Evolutionary conservation across 306 rosid species (phyloP), one percentile per base, ranked within the genome.

Genomic region (Fagus crenata): DNA sequence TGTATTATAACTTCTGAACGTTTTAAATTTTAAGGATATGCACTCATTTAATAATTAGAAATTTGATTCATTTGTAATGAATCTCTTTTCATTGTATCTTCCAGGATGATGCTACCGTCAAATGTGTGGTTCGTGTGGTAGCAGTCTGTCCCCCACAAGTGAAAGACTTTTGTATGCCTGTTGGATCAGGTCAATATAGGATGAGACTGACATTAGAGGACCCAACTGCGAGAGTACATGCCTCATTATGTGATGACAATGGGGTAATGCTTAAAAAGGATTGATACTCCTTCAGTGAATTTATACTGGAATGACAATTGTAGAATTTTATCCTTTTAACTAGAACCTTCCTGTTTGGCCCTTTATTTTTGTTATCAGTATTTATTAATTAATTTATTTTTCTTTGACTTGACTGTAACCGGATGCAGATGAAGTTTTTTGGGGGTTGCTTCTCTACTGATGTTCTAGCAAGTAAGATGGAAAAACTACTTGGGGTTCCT

Each of bases 221-320:
- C 67, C 67, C 40, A 60, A 60, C 40, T 60, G n/a, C 67, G 2
- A 60, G 67, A 60, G 7, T 60, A 11, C 67, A 60, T 31, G 67
- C 67, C 13, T 28, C 37, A 12, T 13, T 60, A 60, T 9, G 67
- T 4, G 67, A 39, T 11, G 67, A 60, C 3, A 28, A 60, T 60
- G 12, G 40, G 67, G 40, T 60, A 60, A 60, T 9, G 32, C 14
- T 32, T 11, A 32, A 60, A 60, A 60, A 22, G 28, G 28, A 22
- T 5, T 1, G 61, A 55, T 55, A 18, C 17, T 15, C 61, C 18
- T 55, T 55, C 61, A 17, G 61, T 6, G 31, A 49, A 17, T 9
- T 55, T 55, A 1, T 3, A 18, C 2, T 17, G 18, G 60, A 17
- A 5, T 4, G 61, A 32, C 5, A 6, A 53, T 53, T 53, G 22